Base-by-base conservation (phyloP, 495 filamentous ascomycete species). In the Annulohypoxylon maeteangense region DNA sequence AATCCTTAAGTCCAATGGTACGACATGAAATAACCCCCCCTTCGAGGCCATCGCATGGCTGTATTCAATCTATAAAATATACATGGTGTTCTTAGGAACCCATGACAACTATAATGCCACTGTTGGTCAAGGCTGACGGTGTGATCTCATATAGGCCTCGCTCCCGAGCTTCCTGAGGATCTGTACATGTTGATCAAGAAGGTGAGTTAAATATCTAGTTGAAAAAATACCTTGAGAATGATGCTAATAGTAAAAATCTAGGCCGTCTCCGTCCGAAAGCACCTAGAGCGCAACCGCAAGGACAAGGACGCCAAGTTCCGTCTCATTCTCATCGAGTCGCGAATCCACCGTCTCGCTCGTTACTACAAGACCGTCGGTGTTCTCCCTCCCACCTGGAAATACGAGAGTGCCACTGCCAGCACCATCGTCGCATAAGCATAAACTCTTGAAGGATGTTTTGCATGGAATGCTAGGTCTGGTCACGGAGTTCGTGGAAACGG, bases 241-340 rank as follows among this genome's bases (percentile, higher is more conserved):
- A 16, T 65, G 18, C 68, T 76, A 61, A 65, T 50, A 32, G 94
- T 53, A 16, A 36, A 66, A 66, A 51, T 51, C 55, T 22, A 96
- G 93, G 95, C 95, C 76, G 95, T 98, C 79, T 91, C 95, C 79
- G 95, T 99, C 86, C 95, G 96, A 85, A 99, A 99, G 93, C 96
- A 98, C 86, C 93, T 99, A 74, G 94, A 98, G 89, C 91, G 93
- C 84, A 99, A 99, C 90, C 94, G 95, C 83, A 99, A 99, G 89
- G 95, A 98, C 90, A 96, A 93, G 86, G 95, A 98, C 88, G 90
- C 89, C 88, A 99, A 99, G 88, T 98, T 99, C 92, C 94, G 95
- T 79, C 91, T 99, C 65, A 98, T 99, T 92, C 91, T 99, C 69
- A 94, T 99, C 86, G 95, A 99, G 90, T 98, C 95, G 79, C 93